phyloP scores from a whole-genome alignment of 306 rosid genomes.

The Vigna mungo region DNA sequence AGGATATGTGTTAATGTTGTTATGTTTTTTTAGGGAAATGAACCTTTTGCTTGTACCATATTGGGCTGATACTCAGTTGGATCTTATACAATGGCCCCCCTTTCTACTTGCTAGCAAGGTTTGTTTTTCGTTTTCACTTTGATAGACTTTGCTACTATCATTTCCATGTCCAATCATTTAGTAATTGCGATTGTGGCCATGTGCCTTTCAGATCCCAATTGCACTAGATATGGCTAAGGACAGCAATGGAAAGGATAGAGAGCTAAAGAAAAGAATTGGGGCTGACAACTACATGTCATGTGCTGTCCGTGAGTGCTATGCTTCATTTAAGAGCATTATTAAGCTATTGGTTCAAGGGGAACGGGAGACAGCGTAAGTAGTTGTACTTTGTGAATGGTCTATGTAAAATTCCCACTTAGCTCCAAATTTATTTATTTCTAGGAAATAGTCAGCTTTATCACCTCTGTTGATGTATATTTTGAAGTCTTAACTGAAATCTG shows the following conservation, averaged over 20 bases:
- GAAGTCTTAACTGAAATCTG: conserved; percentile 29
- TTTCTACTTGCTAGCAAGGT: conserved; percentile 99
- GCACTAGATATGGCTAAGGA: conserved; percentile 99
- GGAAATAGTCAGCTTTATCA: conserved; percentile 31
- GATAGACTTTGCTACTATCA: conserved; percentile 22
- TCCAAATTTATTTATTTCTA: background rate
- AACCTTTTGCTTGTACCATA: conserved; percentile 97
- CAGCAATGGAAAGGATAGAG: conserved; percentile 97
- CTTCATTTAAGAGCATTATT: conserved; percentile 89
- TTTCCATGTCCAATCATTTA: conserved; percentile 11
- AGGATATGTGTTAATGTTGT: conserved; percentile 43
- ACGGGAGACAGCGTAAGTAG: conserved; percentile 75
- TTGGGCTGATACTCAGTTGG: conserved; percentile 95
- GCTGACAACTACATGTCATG: conserved; percentile 86
- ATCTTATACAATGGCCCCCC: conserved; percentile 95
- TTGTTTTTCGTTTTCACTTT: conserved; percentile 42
- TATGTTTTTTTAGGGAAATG: conserved; percentile 76
- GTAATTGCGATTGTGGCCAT: conserved; percentile 39
- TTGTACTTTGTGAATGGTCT: conserved; percentile 12
- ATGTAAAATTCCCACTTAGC: conserved; percentile 22
- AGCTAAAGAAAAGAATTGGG: conserved; percentile 81
- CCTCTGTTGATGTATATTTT: conserved; percentile 7
- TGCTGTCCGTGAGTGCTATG: conserved; percentile 97
- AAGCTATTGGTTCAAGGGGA: conserved; percentile 77
- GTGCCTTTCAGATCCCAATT: conserved; percentile 79